Evolutionary conservation across 768 basidiomycete species (phyloP).

Genomic region (Psilocybe tampanensis): DNA sequence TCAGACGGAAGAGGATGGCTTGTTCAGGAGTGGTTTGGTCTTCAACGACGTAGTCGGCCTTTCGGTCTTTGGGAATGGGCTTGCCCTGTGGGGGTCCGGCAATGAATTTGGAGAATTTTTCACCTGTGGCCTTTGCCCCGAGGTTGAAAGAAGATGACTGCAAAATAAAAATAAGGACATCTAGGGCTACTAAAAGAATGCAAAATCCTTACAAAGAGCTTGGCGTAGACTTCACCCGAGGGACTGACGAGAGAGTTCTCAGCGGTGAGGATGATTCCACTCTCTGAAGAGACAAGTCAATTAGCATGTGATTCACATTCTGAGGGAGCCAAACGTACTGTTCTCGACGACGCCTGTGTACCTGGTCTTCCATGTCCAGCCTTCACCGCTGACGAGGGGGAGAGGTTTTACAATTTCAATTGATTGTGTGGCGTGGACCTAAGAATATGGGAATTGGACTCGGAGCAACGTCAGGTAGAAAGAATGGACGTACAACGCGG

Average conservation of each 20-base stretch:
- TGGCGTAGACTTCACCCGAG: conserved; percentile 58
- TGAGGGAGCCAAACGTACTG: conserved; percentile 48
- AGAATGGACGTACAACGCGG: conserved; percentile 53
- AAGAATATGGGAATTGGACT: background rate
- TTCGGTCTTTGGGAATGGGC: conserved; percentile 59
- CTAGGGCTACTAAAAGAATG: background rate
- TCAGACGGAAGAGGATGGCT: conserved; percentile 71
- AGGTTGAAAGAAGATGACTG: conserved; percentile 72
- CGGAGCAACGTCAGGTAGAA: background rate
- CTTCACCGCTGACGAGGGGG: conserved; percentile 72
- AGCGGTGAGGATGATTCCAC: conserved; percentile 69
- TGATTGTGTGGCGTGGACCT: conserved; percentile 82
- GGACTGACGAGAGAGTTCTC: conserved; percentile 69
- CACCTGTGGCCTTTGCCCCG: conserved; percentile 64
- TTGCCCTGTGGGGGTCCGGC: conserved; percentile 63
- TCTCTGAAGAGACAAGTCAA: conserved; percentile 46
- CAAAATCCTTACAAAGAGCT: conserved; percentile 52
- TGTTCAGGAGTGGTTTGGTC: conserved; percentile 69
- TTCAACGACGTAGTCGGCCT: conserved; percentile 60
- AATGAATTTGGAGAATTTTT: conserved; percentile 63
- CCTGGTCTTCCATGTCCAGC: conserved; percentile 73
- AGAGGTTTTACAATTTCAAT: conserved; percentile 82
- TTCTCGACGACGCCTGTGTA: conserved; percentile 80
- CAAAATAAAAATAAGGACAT: background rate
- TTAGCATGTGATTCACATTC: background rate